These are phyloP conservation scores for Sarocladium oryzae DNA, from an alignment of 2,329 filamentous ascomycete genomes.

Conservation along the genomic window DNA sequence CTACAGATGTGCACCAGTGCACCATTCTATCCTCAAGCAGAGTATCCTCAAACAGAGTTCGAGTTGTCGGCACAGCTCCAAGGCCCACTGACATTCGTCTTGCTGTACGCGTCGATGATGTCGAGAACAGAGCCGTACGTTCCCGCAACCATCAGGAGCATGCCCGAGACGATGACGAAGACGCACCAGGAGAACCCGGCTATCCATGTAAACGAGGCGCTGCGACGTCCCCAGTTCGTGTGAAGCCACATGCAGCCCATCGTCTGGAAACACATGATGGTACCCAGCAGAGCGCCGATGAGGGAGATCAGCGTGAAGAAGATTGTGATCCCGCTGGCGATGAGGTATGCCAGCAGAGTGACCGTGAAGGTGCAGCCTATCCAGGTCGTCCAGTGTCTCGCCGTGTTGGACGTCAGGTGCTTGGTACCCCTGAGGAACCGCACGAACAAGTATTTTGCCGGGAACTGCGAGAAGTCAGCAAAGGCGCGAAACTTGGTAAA, in stretches of 20 bases:
- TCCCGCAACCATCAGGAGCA: not conserved
- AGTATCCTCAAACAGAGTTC: not conserved
- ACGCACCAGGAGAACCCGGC: not conserved
- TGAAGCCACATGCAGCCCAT: constrained; percentile 36
- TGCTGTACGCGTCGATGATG: constrained; percentile 1
- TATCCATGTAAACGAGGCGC: not conserved
- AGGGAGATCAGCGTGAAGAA: constrained; percentile 23
- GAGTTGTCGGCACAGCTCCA: not conserved
- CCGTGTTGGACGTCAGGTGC: constrained; percentile 22
- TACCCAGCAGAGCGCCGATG: constrained; percentile 20
- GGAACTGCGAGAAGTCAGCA: too few relatives aligned
- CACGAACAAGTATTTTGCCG: constrained; percentile 22
- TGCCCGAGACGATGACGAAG: not conserved
- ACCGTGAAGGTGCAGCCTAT: constrained; percentile 21
- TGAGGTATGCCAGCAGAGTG: constrained; percentile 20
- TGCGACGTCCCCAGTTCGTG: constrained; percentile 28
- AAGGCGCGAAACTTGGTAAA: too few relatives aligned
- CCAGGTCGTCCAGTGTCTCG: constrained; percentile 25
- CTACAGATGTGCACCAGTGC: too few relatives aligned
- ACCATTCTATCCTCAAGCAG: too few relatives aligned
- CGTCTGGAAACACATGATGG: constrained; percentile 20
- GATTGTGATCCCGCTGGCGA: constrained; percentile 22
- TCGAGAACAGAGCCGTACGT: not conserved
- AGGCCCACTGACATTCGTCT: not conserved
- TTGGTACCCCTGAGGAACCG: constrained; percentile 21